Base-by-base conservation (phyloP, 2,329 filamentous ascomycete species). In the Aspergillus cejpii region DNA sequence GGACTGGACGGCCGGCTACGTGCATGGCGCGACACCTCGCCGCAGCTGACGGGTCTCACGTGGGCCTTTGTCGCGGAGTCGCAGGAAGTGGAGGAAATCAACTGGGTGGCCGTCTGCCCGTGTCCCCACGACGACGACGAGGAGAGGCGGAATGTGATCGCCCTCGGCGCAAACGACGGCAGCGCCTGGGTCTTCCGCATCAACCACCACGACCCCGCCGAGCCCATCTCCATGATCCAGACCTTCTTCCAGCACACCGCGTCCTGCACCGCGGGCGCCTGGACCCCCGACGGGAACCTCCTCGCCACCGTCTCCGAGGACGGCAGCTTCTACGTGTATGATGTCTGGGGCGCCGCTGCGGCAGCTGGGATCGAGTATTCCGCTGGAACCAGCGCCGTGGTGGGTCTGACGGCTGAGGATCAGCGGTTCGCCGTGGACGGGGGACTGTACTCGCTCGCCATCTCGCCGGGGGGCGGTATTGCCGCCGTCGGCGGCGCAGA, bases 171-270 rank as follows among this genome's bases (percentile, higher is more conserved):
- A 26, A 85, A 79, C 27, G 90, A 98, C 63, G 92, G 92, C 44
- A 90, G 84, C 41, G 89, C 96, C 33, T 98, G 92, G 92, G 85
- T 98, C 7, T 95, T 96, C 71, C 83, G 82, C n/a, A 77, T 97
- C 59, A 84, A 90, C 65, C 72, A 78, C 23, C 74, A 74, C 43
- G 81, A 87, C 26, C 68, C 73, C 27, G 68, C 74, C 11, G 71
- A 71, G 24, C 75, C 86, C 6, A 75, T 97, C 42, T 82, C 84
- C 57, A 92, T 97, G 61, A 77, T 94, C 4, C 87, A 95, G 71
- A 85, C 85, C 20, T 96, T 92, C 72, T 96, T 95, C 74, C 76
- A 94, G 20, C 92, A 97, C 72, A 91, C 86, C 2, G 84, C 72
- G 14, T 72, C 86, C 21, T 94, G 86, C 70, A 97, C 92, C 1